Evolutionary conservation across 345 rosid genomes (phyloP).

Genomic region (Limnanthes douglasii): DNA sequence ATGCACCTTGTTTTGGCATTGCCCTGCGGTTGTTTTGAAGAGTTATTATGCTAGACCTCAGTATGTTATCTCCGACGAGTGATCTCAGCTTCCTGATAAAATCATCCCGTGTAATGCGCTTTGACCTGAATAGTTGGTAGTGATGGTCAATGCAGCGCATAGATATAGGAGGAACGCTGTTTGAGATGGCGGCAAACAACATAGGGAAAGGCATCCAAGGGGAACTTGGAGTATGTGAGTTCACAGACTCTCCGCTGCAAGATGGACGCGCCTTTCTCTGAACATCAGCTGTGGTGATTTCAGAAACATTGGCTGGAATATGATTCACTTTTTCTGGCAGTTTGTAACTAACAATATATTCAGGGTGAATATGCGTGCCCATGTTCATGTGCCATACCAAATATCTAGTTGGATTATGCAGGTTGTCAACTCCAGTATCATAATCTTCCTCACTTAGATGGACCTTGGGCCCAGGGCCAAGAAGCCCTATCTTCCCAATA

Average conservation of each 20-base stretch:
- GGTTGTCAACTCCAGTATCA: constrained; percentile 81
- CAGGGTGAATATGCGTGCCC: constrained; percentile 74
- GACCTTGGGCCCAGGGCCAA: constrained; percentile 37
- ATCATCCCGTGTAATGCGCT: constrained; percentile 40
- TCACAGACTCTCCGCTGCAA: too few relatives aligned
- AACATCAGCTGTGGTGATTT: too few relatives aligned
- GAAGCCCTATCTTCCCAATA: constrained; percentile 75
- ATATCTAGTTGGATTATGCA: constrained; percentile 44
- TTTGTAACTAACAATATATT: constrained; percentile 88
- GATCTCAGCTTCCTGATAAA: constrained; percentile 54
- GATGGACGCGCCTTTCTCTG: too few relatives aligned
- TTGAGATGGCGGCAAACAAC: constrained; percentile 77
- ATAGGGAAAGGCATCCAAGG: constrained; percentile 94
- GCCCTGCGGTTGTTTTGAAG: too few relatives aligned
- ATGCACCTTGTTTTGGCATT: too few relatives aligned
- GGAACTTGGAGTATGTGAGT: too few relatives aligned
- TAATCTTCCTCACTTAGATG: constrained; percentile 48
- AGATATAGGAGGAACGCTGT: constrained; percentile 32
- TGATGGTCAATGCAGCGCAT: constrained; percentile 38
- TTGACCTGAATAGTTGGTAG: constrained; percentile 62
- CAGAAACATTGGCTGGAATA: too few relatives aligned
- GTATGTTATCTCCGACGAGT: constrained; percentile 57
- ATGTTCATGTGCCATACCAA: constrained; percentile 77
- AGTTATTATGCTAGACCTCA: constrained; percentile 52
- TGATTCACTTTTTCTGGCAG: too few relatives aligned